Evolutionary conservation across 1,284 basidiomycete genomes (phyloP).

Genomic region (Fomitopsis betulina): DNA sequence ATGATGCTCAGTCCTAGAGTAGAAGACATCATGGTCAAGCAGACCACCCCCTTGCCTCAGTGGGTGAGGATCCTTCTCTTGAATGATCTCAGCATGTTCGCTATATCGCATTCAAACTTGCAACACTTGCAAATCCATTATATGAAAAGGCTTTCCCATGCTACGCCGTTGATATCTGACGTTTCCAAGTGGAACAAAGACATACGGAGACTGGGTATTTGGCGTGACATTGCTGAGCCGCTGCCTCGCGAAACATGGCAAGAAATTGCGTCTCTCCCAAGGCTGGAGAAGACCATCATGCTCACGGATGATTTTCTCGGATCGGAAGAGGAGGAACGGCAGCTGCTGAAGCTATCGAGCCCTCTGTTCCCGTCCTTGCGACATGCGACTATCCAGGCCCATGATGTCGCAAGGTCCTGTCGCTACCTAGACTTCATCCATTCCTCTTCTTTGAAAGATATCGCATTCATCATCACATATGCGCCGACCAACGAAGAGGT

Average conservation of each 20-base stretch:
- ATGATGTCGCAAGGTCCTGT: neutral
- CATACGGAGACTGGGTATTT: neutral
- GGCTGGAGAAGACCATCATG: neutral
- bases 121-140: neutral
- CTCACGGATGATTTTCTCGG: neutral
- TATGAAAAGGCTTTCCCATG: neutral
- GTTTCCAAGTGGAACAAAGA: neutral
- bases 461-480: neutral
- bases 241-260: neutral
- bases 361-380: neutral
- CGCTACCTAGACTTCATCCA: neutral
- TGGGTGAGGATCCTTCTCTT: neutral
- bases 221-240: neutral
- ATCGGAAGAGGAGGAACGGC: neutral
- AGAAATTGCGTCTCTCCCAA: neutral
- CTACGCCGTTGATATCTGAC: neutral
- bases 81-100: neutral
- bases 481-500: neutral
- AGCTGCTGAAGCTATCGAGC: neutral
- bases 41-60: neutral
- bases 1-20: constrained; percentile 12
- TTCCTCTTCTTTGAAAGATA: neutral
- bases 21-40: constrained; percentile 2
- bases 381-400: neutral
- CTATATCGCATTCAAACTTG: neutral